Conservation (phyloP, 768 basidiomycete genomes). For the Asterophora lycoperdoides region DNA sequence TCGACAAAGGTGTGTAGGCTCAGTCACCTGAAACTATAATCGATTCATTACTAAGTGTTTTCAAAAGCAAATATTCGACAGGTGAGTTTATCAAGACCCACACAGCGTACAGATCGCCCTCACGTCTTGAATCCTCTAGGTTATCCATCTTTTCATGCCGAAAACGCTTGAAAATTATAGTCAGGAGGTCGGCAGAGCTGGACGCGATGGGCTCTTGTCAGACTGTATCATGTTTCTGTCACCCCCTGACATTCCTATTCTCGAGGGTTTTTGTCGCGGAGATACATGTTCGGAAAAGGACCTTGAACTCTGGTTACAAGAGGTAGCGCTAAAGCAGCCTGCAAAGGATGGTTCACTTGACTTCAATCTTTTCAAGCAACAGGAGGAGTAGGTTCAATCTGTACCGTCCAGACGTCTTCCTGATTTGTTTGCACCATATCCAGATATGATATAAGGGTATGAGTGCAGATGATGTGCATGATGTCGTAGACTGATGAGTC, state of each 20-base stretch:
- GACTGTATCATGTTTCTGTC: slow-evolving; percentile 43
- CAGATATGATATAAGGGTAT: slow-evolving; percentile 15
- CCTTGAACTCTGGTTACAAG: slow-evolving; percentile 37
- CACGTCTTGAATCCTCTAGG: too few relatives aligned
- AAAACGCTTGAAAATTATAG: slow-evolving; percentile 14
- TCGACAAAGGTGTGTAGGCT: slow-evolving; percentile 9
- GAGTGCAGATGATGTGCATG: background rate
- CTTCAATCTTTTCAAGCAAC: slow-evolving; percentile 39
- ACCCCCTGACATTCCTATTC: slow-evolving; percentile 37
- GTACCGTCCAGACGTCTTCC: background rate
- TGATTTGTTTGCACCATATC: background rate
- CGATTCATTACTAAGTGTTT: background rate
- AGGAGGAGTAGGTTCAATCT: slow-evolving; percentile 30
- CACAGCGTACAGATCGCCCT: too few relatives aligned
- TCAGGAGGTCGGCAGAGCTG: slow-evolving; percentile 16
- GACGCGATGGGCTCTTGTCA: slow-evolving; percentile 23
- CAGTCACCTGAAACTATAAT: background rate
- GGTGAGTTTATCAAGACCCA: slow-evolving; percentile 4
- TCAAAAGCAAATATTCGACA: slow-evolving; percentile 12
- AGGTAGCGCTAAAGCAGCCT: slow-evolving; percentile 32
- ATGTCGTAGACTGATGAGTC: background rate
- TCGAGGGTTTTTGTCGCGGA: slow-evolving; percentile 46
- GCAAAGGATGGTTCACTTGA: slow-evolving; percentile 33
- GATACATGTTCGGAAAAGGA: slow-evolving; percentile 40
- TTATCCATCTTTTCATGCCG: slow-evolving; percentile 12